phyloP scores from a whole-genome alignment of 2,329 filamentous ascomycete species.

The Onygenales sp. region DNA sequence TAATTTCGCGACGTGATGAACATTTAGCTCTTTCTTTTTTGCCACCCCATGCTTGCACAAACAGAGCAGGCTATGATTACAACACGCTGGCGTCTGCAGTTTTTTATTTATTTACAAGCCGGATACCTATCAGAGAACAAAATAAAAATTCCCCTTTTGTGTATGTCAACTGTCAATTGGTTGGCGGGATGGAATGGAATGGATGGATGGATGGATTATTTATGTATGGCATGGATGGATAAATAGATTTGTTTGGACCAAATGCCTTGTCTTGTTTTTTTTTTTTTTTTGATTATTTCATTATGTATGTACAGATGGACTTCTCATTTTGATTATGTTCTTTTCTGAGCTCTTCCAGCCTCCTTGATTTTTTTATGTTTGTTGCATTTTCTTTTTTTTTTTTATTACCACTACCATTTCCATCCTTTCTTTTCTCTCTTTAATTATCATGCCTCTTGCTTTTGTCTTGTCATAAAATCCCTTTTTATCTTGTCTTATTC shows the following conservation, averaged over 20 bases:
- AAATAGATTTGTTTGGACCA: background rate
- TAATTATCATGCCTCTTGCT: background rate
- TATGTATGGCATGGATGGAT: too few relatives aligned
- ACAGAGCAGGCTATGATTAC: too few relatives aligned
- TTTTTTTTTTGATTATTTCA: background rate
- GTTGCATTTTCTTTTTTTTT: slow-evolving; percentile 7
- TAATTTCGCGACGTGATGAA: background rate
- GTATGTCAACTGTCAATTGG: too few relatives aligned
- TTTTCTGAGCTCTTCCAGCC: background rate
- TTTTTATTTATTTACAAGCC: too few relatives aligned
- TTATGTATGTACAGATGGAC: background rate
- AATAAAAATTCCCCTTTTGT: too few relatives aligned
- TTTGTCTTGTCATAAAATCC: slow-evolving; percentile 8
- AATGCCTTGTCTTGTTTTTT: background rate
- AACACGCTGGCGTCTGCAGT: too few relatives aligned
- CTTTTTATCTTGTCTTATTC: slow-evolving; percentile 4
- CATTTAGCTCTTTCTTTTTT: background rate
- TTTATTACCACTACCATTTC: slow-evolving; percentile 8
- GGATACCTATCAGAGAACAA: too few relatives aligned
- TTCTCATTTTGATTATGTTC: background rate
- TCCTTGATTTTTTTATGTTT: slow-evolving; percentile 6
- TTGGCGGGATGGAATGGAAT: too few relatives aligned
- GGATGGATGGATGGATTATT: too few relatives aligned
- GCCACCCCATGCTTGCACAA: background rate
- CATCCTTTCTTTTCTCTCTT: slow-evolving; percentile 8